Conservation (phyloP, 2,329 filamentous ascomycete genomes). For the Cryphonectria radicalis region DNA sequence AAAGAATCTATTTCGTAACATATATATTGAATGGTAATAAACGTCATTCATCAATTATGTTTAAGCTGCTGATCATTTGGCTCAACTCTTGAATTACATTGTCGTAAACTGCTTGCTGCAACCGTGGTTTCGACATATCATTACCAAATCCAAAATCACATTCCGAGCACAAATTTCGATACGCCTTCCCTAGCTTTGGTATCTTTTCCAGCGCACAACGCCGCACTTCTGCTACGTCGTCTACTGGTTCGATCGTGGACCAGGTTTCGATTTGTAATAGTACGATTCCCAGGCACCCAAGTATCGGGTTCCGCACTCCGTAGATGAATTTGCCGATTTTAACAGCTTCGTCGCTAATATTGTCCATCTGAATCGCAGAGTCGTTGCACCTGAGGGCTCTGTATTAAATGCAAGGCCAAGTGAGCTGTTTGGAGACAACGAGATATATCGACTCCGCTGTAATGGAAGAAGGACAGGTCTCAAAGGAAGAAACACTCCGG, state of each 20-base stretch:
- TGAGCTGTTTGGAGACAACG: slow-evolving; percentile 30
- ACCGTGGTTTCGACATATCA: slow-evolving; percentile 28
- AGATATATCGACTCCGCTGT: slow-evolving; percentile 20
- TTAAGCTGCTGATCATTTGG: slow-evolving; percentile 9
- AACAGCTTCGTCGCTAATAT: slow-evolving; percentile 13
- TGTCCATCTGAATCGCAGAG: slow-evolving; percentile 11
- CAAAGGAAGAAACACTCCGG: slow-evolving; percentile 22
- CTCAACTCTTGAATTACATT: slow-evolving; percentile 30
- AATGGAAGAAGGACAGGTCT: slow-evolving; percentile 29
- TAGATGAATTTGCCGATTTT: slow-evolving; percentile 30
- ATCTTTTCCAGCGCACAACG: not conserved
- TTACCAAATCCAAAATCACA: slow-evolving; percentile 29
- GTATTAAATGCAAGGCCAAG: slow-evolving; percentile 25
- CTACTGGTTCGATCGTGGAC: slow-evolving; percentile 11
- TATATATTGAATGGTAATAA: not conserved
- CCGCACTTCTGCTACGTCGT: slow-evolving; percentile 21
- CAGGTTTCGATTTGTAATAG: slow-evolving; percentile 28
- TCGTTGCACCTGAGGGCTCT: not conserved
- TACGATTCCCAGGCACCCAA: slow-evolving; percentile 25
- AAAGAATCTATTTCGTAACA: no score
- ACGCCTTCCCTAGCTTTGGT: slow-evolving; percentile 17
- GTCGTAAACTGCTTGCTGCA: slow-evolving; percentile 33
- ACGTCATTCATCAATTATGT: slow-evolving; percentile 26
- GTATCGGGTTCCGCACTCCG: slow-evolving; percentile 29
- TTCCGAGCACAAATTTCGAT: slow-evolving; percentile 25